phyloP scores from a whole-genome alignment of 768 basidiomycete genomes.

The Tulasnella sp. region DNA sequence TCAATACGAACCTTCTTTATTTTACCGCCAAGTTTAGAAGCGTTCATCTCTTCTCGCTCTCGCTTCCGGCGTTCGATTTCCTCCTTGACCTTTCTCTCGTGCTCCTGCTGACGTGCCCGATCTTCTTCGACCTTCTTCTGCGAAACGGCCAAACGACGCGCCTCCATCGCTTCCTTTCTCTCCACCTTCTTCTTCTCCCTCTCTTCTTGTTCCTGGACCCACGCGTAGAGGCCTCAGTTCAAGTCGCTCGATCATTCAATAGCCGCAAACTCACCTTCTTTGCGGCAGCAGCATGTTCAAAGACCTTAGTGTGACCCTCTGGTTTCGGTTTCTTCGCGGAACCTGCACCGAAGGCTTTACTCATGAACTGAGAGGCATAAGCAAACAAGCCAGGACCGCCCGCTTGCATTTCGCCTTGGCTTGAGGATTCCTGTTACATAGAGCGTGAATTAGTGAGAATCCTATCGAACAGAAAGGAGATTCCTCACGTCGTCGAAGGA shows the following conservation, averaged over 20 bases:
- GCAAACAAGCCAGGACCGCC: constrained; percentile 43
- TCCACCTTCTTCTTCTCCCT: constrained; percentile 64
- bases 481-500: neutral
- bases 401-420: constrained; percentile 17
- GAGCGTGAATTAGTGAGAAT: neutral
- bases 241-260: neutral
- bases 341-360: constrained; percentile 46
- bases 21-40: constrained; percentile 51
- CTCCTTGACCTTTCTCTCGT: constrained; percentile 61
- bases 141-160: constrained; percentile 54
- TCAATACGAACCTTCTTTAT: constrained; percentile 22
- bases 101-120: constrained; percentile 46
- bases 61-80: constrained; percentile 69
- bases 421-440: constrained; percentile 25
- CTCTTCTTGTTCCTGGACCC: constrained; percentile 73
- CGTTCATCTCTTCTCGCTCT: constrained; percentile 69
- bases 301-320: constrained; percentile 65
- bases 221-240: neutral
- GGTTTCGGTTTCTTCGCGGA: constrained; percentile 54
- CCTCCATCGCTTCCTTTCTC: constrained; percentile 65
- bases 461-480: neutral
- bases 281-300: constrained; percentile 57
- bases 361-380: constrained; percentile 58
- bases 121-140: constrained; percentile 76
- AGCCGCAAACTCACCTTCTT: constrained; percentile 56